Base-by-base conservation (phyloP, 768 basidiomycete genomes). In the Cubamyces sp. region DNA sequence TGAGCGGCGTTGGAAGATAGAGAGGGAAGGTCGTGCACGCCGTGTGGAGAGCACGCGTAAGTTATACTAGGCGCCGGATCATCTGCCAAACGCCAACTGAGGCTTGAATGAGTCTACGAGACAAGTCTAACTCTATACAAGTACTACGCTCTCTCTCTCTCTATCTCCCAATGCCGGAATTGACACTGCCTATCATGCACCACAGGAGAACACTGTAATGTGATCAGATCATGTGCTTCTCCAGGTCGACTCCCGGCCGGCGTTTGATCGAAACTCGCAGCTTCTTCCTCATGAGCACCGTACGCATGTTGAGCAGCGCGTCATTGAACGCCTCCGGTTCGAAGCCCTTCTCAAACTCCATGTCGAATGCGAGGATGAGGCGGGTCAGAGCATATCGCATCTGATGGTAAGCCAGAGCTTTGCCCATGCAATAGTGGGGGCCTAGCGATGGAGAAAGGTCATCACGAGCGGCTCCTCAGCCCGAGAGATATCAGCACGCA, bases 381-480 rank as follows among this genome's bases (percentile, higher is more conserved):
- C 67, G 64, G 0, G 72, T 66, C 23, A 73, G 49, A 5, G 71
- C 71, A 15, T 68, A 57, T 8, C 69, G 70, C 54, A 78, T 58
- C 65, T 76, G 71, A 15, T 70, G 73, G 23, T 64, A 65, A 7
- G 76, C 77, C 41, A 77, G 62, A 6, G 46, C 37, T 55, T 71
- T 72, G 2, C 71, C 77, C n/a, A 76, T 47, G 54, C 77, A 77
- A 3, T 65, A 66, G 52, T 71, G 73, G 2, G 74, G 69, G 23
- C 76, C 76, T 77, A 18, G 25, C 1, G 21, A 18, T 16, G 16
- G 12, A 16, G 23, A 16, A 23, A 19, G 15, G 16, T n/a, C 46
- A 21, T 42, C 3, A 12, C 8, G 14, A 16, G 19, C 30, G 18
- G 3, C 11, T 9, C 40, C 2, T 12, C 6, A 3, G 16, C 0